Evolutionary conservation across 768 basidiomycete genomes (phyloP), one percentile per base, ranked within the genome.

Genomic region (Cystoderma amianthinum): DNA sequence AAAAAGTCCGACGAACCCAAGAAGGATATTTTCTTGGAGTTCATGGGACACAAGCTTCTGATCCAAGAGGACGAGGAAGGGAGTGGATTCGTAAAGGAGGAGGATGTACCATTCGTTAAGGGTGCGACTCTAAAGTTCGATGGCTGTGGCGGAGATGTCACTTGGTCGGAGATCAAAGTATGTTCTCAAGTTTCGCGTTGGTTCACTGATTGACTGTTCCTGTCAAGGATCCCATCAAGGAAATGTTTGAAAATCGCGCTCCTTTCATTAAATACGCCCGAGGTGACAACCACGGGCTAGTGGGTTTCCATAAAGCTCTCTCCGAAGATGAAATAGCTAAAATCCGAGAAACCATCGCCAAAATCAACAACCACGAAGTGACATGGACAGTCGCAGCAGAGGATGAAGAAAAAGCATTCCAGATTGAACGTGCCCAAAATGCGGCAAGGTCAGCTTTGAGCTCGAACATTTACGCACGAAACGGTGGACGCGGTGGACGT

Each of bases 321-420:
- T 68, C 76, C 11, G 83, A 85, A 39, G 87, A 86, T 25, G 84
- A 87, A 39, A 73, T 87, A 32, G 64, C 67, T n/a, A 76, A 71
- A 42, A 76, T 90, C 42, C 80, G 80, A 54, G 77, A 80, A 44
- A 66, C 72, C 17, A 58, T 90, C 24, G 77, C 75, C 46, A 80
- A 69, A 5, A 64, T 90, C 47, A 81, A 82, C 51, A 72, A 72
- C 2, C 74, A 80, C 28, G 71, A 76, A 25, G 73, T 87, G 17
- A 69, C 67, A 6, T 87, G 87, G 89, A 64, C 65, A 25, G 33
- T 74, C 40, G 76, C 82, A 3, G 72, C 68, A 85, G 86, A 86
- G 69, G 78, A 79, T 18, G 76, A 76, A 36, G 85, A 88, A 51
- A 81, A 78, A 51, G 62, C 64, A 1, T 86, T 87, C 64, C 82